Base-by-base conservation (phyloP, 306 rosid species). In the Geum urbanum region DNA sequence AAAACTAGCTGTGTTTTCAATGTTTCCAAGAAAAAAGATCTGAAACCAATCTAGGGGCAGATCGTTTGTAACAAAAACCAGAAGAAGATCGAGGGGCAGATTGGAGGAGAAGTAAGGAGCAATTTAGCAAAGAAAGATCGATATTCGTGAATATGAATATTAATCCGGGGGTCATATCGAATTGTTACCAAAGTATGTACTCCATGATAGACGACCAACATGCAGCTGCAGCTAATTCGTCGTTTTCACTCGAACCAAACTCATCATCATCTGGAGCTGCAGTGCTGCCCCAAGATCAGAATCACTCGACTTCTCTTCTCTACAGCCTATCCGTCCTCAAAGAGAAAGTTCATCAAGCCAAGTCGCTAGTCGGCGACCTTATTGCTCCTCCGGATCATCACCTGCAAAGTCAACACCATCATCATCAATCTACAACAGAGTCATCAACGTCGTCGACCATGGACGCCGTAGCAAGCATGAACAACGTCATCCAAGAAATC, bases 401-500 rank as follows among this genome's bases (percentile, higher is more conserved):
- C 4, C 69, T 27, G 32, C 32, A 41, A 47, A 27, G 43, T 47
- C 61, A 67, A 6, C 74, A 68, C 3, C 18, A 7, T 27, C 32
- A 27, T 27, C 32, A 27, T 27, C 32, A 27, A 27, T 27, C 32
- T 27, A 24, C 55, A 65, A 5, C 60, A 0, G 20, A 55, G 0
- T 53, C 75, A 10, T 74, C 72, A 0, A 87, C 78, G 41, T 69
- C 86, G 59, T 61, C 82, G 18, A 71, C 86, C 24, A 11, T 82
- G 16, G 87, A 87, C 8, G 85, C 89, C n/a, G 45, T 84, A 19
- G 82, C 88, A 1, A 76, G 76, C 80, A 70, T 85, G 81, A 87
- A 71, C 69, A 80, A 87, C 11, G 69, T 87, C 24, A 76, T 91
- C 78, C 95, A 94, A 60, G 99, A 94, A 58, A 77, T 94, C 77